phyloP scores from a whole-genome alignment of 495 filamentous ascomycete genomes.

The Parmelia sp. region DNA sequence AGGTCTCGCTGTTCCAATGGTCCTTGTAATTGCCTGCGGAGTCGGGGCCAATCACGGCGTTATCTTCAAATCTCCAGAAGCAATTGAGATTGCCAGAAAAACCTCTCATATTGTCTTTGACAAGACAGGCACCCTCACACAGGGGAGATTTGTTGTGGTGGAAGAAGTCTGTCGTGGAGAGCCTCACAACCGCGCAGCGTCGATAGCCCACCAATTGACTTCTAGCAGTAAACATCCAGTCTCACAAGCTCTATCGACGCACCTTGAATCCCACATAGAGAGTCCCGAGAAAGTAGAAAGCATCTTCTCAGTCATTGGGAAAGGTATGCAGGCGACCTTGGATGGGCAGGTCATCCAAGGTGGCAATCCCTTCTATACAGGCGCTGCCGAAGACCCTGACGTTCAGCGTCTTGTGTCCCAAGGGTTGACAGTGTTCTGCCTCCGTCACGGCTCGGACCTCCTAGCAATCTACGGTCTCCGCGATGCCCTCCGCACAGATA shows the following conservation, averaged over 20 bases:
- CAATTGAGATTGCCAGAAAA: conserved; percentile 57
- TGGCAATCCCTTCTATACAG: conserved; percentile 61
- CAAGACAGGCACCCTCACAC: conserved; percentile 75
- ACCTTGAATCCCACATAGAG: conserved; percentile 38
- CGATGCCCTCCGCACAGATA: conserved; percentile 54
- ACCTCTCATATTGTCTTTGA: conserved; percentile 70
- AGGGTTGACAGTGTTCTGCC: conserved; percentile 56
- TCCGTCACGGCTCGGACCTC: conserved; percentile 47
- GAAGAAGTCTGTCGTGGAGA: conserved; percentile 31
- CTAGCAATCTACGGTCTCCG: conserved; percentile 54
- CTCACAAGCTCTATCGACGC: conserved; percentile 49
- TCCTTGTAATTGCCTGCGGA: conserved; percentile 64
- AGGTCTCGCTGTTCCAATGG: conserved; percentile 75
- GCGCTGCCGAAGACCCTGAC: conserved; percentile 30
- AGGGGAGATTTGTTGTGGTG: conserved; percentile 50
- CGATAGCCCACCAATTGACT: conserved; percentile 45
- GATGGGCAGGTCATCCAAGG: conserved; percentile 40
- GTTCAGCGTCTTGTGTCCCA: conserved; percentile 41
- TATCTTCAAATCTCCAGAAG: conserved; percentile 60
- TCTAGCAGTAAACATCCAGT: conserved; percentile 59
- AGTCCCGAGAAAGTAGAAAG: conserved; percentile 33
- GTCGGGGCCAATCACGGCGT: conserved; percentile 62
- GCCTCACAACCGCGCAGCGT: conserved; percentile 23
- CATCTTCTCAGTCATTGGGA: conserved; percentile 46
- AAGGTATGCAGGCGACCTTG: conserved; percentile 32